Base-by-base conservation (phyloP, 768 basidiomycete species). In the Serendipita indica region DNA sequence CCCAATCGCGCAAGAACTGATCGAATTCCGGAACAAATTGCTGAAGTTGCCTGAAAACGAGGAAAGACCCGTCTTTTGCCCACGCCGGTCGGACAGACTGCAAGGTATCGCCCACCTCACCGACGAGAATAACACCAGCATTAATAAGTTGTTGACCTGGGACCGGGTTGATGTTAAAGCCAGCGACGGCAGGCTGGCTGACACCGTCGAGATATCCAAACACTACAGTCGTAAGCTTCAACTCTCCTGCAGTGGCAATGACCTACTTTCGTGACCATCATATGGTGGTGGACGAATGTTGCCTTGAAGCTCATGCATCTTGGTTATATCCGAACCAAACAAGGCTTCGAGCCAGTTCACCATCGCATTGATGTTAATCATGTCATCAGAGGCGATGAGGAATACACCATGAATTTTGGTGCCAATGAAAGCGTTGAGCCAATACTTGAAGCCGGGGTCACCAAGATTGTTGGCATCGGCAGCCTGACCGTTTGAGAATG, bases 11-110 rank as follows among this genome's bases (percentile, higher is more conserved):
- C 52, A 78, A 65, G 69, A 75, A 78, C 4, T 72, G 63, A 65
- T 77, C 65, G 66, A 78, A 79, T 60, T 79, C 77, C 2, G 75
- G 77, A 3, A 79, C 70, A 30, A 67, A 61, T 60, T 71, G 70
- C 60, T 65, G 43, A 27, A 72, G 63, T 59, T 69, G 64, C 27
- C 70, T 67, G 62, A 69, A 67, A 10, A 58, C 62, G 10, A 64
- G 57, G 61, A 62, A 62, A 2, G 60, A 59, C 1, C 60, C 63
- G 28, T 59, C 57, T 46, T 59, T 58, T 22, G 57, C 33, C 62
- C 63, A 62, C 0, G 59, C 18, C 2, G 68, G 67, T 66, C 75
- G 69, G 70, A 58, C 6, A 62, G 61, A 57, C 33, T 60, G n/a
- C 27, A 46, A 45, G 5, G 56, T 3, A 52, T 79, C 78, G 4